Evolutionary conservation across 352 stramenopile genomes (phyloP).

Genomic region (Discostella stelligera): DNA sequence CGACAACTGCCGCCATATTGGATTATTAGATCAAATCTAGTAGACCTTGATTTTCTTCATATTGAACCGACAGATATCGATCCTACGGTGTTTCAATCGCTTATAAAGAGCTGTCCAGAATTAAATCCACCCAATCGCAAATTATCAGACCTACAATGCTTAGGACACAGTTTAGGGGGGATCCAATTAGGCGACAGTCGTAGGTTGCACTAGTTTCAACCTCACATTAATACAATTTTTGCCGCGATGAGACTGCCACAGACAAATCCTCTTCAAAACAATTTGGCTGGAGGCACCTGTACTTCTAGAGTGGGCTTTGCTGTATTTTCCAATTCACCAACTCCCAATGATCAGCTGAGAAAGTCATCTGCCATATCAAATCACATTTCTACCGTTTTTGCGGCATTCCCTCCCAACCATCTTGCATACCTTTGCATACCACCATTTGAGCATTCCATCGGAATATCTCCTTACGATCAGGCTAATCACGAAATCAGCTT

Average conservation of each 20-base stretch:
- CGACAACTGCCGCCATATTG: constrained; percentile 30
- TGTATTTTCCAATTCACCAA: constrained; percentile 36
- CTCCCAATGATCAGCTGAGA: constrained; percentile 30
- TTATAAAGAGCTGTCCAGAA: constrained; percentile 5
- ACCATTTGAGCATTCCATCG: constrained; percentile 28
- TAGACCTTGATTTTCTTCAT: constrained; percentile 15
- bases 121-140: constrained; percentile 7
- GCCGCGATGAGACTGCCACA: background rate
- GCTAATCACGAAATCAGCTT: constrained; percentile 37
- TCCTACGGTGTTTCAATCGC: background rate
- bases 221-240: constrained; percentile 23
- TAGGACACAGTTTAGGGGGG: constrained; percentile 24
- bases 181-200: constrained; percentile 27
- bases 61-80: constrained; percentile 23
- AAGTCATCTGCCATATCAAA: constrained; percentile 39
- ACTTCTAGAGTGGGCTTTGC: constrained; percentile 40
- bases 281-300: constrained; percentile 20
- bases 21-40: constrained; percentile 19
- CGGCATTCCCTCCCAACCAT: constrained; percentile 43
- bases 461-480: constrained; percentile 45
- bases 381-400: constrained; percentile 36
- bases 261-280: constrained; percentile 7
- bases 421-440: constrained; percentile 36
- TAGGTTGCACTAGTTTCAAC: constrained; percentile 13
- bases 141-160: constrained; percentile 21